phyloP scores from a whole-genome alignment of 2,329 filamentous ascomycete genomes.

The Thermothelomyces thermophilus region DNA sequence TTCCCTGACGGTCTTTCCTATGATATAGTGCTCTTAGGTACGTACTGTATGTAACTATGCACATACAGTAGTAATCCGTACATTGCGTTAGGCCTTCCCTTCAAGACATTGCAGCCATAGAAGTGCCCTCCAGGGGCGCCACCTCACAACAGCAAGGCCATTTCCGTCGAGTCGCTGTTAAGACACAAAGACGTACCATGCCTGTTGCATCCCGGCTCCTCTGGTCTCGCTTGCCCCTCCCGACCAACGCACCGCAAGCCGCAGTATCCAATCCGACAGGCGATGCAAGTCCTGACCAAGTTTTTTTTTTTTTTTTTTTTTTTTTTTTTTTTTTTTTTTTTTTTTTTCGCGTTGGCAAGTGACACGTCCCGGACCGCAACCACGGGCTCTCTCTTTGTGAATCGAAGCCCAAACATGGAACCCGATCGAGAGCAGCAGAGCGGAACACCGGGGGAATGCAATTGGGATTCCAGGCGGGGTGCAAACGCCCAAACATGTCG shows the following conservation, averaged over 20 bases:
- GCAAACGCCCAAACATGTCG: constrained; percentile 3
- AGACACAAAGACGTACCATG: constrained; percentile 5
- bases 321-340: neutral
- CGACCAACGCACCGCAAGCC: neutral
- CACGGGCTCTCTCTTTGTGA: neutral
- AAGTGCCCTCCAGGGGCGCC: constrained; percentile 10
- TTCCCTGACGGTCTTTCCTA: constrained; percentile 17
- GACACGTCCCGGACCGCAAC: neutral
- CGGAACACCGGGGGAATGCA: neutral
- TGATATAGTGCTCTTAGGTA: constrained; percentile 14
- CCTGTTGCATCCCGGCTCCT: constrained; percentile 2
- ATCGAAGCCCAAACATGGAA: constrained; percentile 1
- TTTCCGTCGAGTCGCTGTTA: neutral
- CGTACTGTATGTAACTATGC: no score
- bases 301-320: neutral
- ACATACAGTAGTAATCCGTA: no score
- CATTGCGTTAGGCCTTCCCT: constrained; percentile 12
- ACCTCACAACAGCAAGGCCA: constrained; percentile 3
- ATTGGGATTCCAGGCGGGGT: neutral
- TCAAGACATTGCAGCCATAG: constrained; percentile 16
- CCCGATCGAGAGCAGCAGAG: neutral
- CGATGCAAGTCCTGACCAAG: constrained; percentile 7
- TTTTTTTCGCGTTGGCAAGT: neutral
- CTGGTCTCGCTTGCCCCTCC: constrained; percentile 1
- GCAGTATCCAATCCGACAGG: constrained; percentile 10